Base-by-base conservation (phyloP, 2,329 filamentous ascomycete species). In the Dothideomycetes sp. region DNA sequence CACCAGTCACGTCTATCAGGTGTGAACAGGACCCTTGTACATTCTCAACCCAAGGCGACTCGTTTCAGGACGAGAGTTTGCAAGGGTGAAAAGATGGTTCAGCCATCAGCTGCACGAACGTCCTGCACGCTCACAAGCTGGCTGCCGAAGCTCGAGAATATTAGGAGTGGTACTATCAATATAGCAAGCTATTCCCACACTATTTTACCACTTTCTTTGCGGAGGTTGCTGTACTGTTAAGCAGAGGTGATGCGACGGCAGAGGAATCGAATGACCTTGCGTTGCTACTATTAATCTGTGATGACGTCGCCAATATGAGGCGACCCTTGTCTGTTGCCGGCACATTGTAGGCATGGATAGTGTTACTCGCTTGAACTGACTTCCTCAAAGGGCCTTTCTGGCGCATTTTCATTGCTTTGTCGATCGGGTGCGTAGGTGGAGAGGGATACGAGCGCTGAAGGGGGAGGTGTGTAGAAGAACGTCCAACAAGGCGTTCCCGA, bases 361-460 rank as follows among this genome's bases (percentile, higher is more conserved):
- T n/a, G n/a, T n/a, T n/a, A 30, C 5, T 8, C 9, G 7, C n/a
- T 16, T n/a, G 16, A 3, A 1, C 16, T 5, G 35, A 12, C 11
- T 24, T 8, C n/a, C 19, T 4, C 8, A 42, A 31, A 22, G 40
- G 40, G 18, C 35, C 40, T 31, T 42, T 42, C 4, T 31, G 18
- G 17, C 40, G 40, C 34, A 42, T 37, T 19, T 30, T 18, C 18
- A 5, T 35, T 17, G 15, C 19, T 7, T 29, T 18, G 22, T 37
- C n/a, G 7, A 24, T 11, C 7, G 9, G 15, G 10, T 38, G 24
- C 11, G 10, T n/a, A 10, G 15, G 18, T 29, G 9, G 19, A 22
- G 11, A 15, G 10, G 17, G 10, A 14, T 16, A 19, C 9, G 19
- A n/a, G 19, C n/a, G 17, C 33, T n/a, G 19, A 10, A 31, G 11